Base-by-base conservation (phyloP, 2,329 filamentous ascomycete genomes). In the Ceratocystis destructans region DNA sequence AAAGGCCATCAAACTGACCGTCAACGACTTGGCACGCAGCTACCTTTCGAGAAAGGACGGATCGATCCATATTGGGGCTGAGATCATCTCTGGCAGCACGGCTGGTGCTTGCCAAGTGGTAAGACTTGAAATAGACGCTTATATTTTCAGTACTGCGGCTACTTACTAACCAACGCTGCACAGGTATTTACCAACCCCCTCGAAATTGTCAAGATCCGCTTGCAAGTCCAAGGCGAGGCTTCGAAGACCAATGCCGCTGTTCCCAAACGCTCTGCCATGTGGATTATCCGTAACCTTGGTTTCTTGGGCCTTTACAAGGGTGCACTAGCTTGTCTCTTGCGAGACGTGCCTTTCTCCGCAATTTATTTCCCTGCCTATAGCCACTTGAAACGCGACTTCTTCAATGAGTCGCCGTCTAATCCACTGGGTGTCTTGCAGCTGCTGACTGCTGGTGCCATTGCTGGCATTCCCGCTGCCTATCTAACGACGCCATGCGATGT, bases 321-420 rank as follows among this genome's bases (percentile, higher is more conserved):
- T 69, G 94, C 93, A 22, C 90, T 87, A 57, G 94, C 94, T 22
- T 99, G 94, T 78, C 80, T 99, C 72, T 83, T 97, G 70, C 92
- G 94, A 71, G 94, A 99, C 76, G 90, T 97, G 50, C 94, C 94
- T 57, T 99, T 99, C 80, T 97, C 93, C 22, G 91, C 90, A 72
- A 99, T 99, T 74, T 99, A 99, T 80, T 99, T 99, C 85, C 93
- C 94, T 1, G 88, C 91, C 25, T 99, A 99, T 80, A 89, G 84
- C 75, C 94, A 99, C 75, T 78, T 99, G 72, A 99, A 99, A 82
- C 86, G 83, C 73, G 93, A 96, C 77, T 80, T 93, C 74, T 99
- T 97, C 72, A 93, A 94, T 76, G 94, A 99, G 79, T 86, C 88
- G 10, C 81, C 82, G 5, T 89, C 86, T 67, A 90, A 96, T 79